Percentiles rank a stretch among this genome's conserved stretches.
phyloP scores from a whole-genome alignment of 352 stramenopile species.

The Pythium dissotocum region DNA sequence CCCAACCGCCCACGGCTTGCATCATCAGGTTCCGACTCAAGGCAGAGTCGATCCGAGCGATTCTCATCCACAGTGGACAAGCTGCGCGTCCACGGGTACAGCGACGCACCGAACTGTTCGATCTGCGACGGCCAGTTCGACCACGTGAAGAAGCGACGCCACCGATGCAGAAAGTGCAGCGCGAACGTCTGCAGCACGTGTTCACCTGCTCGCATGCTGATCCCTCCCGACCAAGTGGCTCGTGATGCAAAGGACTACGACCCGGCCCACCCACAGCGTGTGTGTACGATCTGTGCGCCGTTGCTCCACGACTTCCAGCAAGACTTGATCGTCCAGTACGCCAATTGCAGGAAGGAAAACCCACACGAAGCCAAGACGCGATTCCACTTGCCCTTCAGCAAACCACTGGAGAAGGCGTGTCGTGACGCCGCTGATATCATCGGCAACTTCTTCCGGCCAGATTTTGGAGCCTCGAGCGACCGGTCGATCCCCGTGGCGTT shows the following conservation, averaged over 20 bases:
- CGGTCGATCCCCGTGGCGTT: constrained; percentile 79
- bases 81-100: constrained; percentile 43
- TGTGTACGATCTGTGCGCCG: constrained; percentile 81
- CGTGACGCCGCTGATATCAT: constrained; percentile 75
- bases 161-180: constrained; percentile 76
- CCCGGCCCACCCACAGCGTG: constrained; percentile 66
- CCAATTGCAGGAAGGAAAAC: constrained; percentile 84
- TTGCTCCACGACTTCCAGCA: constrained; percentile 76
- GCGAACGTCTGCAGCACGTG: constrained; percentile 68
- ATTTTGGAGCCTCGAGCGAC: constrained; percentile 69
- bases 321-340: constrained; percentile 65
- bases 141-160: constrained; percentile 58
- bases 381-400: constrained; percentile 74
- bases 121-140: constrained; percentile 85
- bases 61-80: constrained; percentile 28
- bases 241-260: constrained; percentile 63
- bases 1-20: constrained; percentile 27
- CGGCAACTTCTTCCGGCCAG: constrained; percentile 76
- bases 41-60: constrained; percentile 6
- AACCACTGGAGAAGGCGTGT: constrained; percentile 79
- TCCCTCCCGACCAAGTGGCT: constrained; percentile 65
- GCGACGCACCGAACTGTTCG: constrained; percentile 61
- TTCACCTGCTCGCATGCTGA: constrained; percentile 71
- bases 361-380: constrained; percentile 69
- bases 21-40: constrained; percentile 35